Evolutionary conservation across 257 asterid genomes (phyloP).

Genomic region (Ajuga chamaepitys): DNA sequence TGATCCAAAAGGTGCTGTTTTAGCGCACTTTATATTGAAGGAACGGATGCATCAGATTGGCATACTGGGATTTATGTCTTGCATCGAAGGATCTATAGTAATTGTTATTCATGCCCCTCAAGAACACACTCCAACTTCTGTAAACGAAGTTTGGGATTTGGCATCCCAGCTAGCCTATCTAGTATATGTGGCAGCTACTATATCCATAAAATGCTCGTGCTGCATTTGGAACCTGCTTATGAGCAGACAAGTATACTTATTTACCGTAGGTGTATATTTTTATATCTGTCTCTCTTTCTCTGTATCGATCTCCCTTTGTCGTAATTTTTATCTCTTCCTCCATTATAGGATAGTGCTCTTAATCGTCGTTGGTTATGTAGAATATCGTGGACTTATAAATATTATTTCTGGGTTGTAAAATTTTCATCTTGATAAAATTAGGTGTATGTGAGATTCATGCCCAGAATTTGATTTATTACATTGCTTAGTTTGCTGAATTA

Average conservation of each 20-base stretch:
- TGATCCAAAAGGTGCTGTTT: slow-evolving; percentile 40
- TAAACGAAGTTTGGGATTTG: slow-evolving; percentile 54
- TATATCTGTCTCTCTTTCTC: too few relatives aligned
- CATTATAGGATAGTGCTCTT: too few relatives aligned
- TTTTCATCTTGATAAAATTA: too few relatives aligned
- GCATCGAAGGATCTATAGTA: slow-evolving; percentile 61
- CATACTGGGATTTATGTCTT: slow-evolving; percentile 47
- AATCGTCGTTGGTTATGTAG: too few relatives aligned
- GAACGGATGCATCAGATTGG: slow-evolving; percentile 53
- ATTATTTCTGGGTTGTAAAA: too few relatives aligned
- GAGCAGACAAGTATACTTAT: slow-evolving; percentile 58
- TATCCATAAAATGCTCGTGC: slow-evolving; percentile 42
- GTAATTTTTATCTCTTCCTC: too few relatives aligned
- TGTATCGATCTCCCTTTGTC: too few relatives aligned
- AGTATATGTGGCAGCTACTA: slow-evolving; percentile 38
- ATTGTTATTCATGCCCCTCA: slow-evolving; percentile 66
- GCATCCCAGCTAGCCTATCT: slow-evolving; percentile 69
- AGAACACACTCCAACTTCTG: slow-evolving; percentile 51
- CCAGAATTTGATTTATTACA: too few relatives aligned
- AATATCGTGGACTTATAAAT: too few relatives aligned
- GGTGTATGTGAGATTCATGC: too few relatives aligned
- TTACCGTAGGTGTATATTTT: too few relatives aligned
- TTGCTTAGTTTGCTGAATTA: too few relatives aligned
- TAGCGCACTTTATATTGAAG: slow-evolving; percentile 57
- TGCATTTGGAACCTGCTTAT: slow-evolving; percentile 55